Evolutionary conservation across 1,284 basidiomycete genomes (phyloP).

Genomic region (Phlebopus sp.): DNA sequence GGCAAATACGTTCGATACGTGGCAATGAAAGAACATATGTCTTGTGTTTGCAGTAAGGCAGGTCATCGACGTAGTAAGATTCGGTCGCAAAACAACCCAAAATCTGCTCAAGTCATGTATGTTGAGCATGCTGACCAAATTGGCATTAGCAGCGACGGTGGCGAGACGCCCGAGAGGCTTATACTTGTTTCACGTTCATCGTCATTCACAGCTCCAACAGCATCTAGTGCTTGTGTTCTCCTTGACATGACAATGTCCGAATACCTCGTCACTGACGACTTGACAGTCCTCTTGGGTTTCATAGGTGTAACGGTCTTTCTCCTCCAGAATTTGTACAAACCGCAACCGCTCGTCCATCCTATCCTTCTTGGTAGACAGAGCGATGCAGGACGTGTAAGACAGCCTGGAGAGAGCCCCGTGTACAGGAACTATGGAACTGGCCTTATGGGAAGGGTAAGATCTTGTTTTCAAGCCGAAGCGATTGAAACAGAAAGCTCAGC

Average conservation of each 20-base stretch:
- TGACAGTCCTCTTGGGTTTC: conserved; percentile 70
- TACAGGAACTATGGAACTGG: conserved; percentile 83
- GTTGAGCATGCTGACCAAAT: neutral
- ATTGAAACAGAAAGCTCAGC: neutral
- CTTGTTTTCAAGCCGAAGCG: neutral
- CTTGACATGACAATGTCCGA: conserved; percentile 42
- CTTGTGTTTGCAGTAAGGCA: neutral
- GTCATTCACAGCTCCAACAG: neutral
- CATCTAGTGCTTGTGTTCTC: neutral
- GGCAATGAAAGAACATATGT: too few relatives aligned
- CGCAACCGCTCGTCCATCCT: conserved; percentile 78
- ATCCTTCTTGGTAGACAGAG: conserved; percentile 80
- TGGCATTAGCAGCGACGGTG: neutral
- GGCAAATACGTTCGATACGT: too few relatives aligned
- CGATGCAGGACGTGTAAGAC: conserved; percentile 74
- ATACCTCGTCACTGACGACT: conserved; percentile 69
- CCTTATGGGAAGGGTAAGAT: conserved; percentile 67
- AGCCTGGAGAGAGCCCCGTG: conserved; percentile 71
- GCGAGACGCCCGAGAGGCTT: neutral
- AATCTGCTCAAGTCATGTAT: too few relatives aligned
- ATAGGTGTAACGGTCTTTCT: conserved; percentile 72
- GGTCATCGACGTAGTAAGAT: too few relatives aligned
- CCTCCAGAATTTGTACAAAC: conserved; percentile 71
- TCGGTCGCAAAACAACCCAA: too few relatives aligned
- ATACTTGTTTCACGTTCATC: neutral